These are phyloP conservation scores for Barnettozyma californica DNA, from an alignment of 805 yeast genomes.

Conservation along the genomic window DNA sequence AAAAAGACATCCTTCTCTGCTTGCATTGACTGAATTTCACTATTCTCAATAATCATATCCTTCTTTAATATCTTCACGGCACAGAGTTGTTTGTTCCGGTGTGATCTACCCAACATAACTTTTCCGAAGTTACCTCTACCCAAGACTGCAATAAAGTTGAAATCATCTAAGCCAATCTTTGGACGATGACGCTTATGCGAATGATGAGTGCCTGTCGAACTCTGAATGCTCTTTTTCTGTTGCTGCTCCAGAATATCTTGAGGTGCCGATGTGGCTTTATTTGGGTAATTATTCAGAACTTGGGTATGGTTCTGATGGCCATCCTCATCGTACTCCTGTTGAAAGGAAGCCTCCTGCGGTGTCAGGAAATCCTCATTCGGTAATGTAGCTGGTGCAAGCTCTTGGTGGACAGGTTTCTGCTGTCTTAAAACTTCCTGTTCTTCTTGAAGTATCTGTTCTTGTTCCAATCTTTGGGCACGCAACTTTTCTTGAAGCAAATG, in stretches of 20 bases:
- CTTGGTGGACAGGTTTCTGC: conserved; percentile 20
- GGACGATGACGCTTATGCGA: conserved; percentile 42
- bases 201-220: conserved; percentile 15
- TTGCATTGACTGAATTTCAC: conserved; percentile 91
- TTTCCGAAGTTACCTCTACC: conserved; percentile 99
- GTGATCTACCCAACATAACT: conserved; percentile 94
- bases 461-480: conserved; percentile 8
- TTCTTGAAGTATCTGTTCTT: conserved; percentile 10
- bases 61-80: conserved; percentile 96
- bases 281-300: not conserved
- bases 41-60: conserved; percentile 91
- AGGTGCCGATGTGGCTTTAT: not conserved
- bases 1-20: conserved; percentile 91
- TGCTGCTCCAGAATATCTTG: conserved; percentile 6
- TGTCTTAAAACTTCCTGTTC: conserved; percentile 15
- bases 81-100: conserved; percentile 73
- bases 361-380: conserved; percentile 7
- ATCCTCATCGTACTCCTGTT: conserved; percentile 10
- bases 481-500: conserved; percentile 7
- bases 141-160: conserved; percentile 86
- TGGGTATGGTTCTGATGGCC: conserved; percentile 1
- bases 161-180: conserved; percentile 89
- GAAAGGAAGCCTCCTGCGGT: conserved; percentile 16
- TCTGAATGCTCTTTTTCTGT: conserved; percentile 8
- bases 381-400: conserved; percentile 4